Base-by-base conservation (phyloP, 768 basidiomycete species). In the Boletus barrowsii region DNA sequence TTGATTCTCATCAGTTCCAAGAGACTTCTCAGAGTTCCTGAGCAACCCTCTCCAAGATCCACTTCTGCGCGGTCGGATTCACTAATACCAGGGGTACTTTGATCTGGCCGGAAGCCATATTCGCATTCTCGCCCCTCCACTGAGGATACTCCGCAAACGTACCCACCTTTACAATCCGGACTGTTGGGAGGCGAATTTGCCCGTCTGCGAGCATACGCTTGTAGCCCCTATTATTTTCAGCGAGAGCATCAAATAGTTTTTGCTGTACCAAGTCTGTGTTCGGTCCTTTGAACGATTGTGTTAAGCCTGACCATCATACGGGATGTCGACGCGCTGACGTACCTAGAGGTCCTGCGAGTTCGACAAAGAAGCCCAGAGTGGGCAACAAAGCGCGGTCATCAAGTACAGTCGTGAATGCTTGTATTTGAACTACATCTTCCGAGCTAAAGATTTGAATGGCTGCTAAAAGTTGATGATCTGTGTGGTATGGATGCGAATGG, bases 121-220 rank as follows among this genome's bases (percentile, higher is more conserved):
- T 58, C 15, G 13, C 22, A 10, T 8, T 36, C 43, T 53, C 43
- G n/a, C 36, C 46, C 33, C 40, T 61, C 56, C 56, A 56, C 22
- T 18, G 47, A 46, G 56, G 56, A 42, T 56, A 65, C 13, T 58
- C 66, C 5, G 42, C 32, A 15, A 65, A 63, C 14, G 58, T 61
- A 10, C 66, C 61, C 0, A 44, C 10, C 13, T 33, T 33, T 41
- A 10, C 58, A 24, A 24, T 24, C 24, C 24, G 24, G 24, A 24
- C 24, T 5, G 24, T 24, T 24, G 24, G 24, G 24, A 24, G 24
- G 24, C 4, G 35, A 2, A 53, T 36, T 20, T 35, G 18, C 4
- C 51, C 56, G 3, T 26, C n/a, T 2, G 47, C 41, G 2, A 55
- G 36, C 18, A 42, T 55, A 26, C 4, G 18, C 32, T 47, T 32